Evolutionary conservation across 495 filamentous ascomycete genomes (phyloP).

Genomic region (Penicillium daleae): DNA sequence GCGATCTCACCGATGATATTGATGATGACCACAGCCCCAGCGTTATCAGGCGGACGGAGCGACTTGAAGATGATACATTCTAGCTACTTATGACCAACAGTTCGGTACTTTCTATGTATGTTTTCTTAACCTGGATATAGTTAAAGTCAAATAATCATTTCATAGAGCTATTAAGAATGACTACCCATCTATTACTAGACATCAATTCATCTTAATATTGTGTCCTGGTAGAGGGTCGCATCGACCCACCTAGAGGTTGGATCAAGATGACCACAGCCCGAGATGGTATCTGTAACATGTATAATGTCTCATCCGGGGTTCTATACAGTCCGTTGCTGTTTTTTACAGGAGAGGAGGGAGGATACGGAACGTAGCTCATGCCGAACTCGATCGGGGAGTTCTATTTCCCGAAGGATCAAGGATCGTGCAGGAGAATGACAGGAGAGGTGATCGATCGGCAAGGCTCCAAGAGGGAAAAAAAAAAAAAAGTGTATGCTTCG

Average conservation of each 20-base stretch:
- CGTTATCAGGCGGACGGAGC: constrained; percentile 67
- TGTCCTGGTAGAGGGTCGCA: not conserved
- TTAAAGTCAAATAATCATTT: not conserved
- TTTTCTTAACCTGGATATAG: constrained; percentile 5
- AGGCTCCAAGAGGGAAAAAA: too few species aligned
- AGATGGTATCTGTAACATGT: too few species aligned
- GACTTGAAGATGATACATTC: constrained; percentile 73
- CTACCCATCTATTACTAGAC: not conserved
- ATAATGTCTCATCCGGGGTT: too few species aligned
- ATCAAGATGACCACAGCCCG: not conserved
- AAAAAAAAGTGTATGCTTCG: too few species aligned
- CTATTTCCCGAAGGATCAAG: too few species aligned
- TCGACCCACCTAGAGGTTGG: too few species aligned
- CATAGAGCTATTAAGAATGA: not conserved
- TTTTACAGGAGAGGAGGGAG: too few species aligned
- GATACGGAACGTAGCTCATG: too few species aligned
- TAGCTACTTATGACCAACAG: constrained; percentile 31
- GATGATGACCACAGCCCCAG: constrained; percentile 71
- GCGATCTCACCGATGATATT: constrained; percentile 50
- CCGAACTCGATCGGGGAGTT: too few species aligned
- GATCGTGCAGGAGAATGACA: too few species aligned
- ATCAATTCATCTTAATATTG: not conserved
- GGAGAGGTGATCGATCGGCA: too few species aligned
- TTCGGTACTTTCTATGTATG: not conserved
- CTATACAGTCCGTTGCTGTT: too few species aligned